Base-by-base conservation (phyloP, 176 grass and related monocot genomes). In the Urochloa ruziziensis region DNA sequence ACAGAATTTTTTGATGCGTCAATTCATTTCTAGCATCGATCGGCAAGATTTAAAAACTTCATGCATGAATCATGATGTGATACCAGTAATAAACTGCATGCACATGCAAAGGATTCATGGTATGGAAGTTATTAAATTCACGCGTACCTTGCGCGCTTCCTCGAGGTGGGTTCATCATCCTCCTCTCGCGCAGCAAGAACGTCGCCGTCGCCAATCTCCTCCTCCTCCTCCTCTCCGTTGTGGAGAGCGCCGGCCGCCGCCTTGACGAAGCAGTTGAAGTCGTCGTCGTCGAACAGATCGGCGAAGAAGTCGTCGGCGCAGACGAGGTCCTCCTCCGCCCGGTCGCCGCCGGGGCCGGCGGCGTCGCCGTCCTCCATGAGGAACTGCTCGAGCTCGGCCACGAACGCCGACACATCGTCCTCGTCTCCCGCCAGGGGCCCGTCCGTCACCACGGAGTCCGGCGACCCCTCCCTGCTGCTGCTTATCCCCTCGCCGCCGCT, bases 61-160 rank as follows among this genome's bases (percentile, higher is more conserved):
- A 42, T 3, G 28, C 18, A 28, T 14, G 29, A 36, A 21, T 24
- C 33, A 56, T 33, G 19, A 10, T 3, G 21, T 25, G 37, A 25
- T 0, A 40, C 1, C 14, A 44, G n/a, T 34, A 4, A 24, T 25
- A 13, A 39, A 51, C 42, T 62, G 34, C n/a, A n/a, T 14, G 39
- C 9, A 25, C 17, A 83, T 62, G 40, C 47, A 56, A 27, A 2
- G 6, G 40, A 75, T 17, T 64, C 13, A 49, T 25, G 58, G 4
- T 7, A 49, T 25, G 58, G 4, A 49, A 52, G 29, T 0, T 46
- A 23, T 48, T 82, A 56, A 79, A 29, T 53, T 86, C 80, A 88
- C 19, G 78, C 80, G 56, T 83, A 83, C 86, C 80, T 84, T 71
- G 80, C 74, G 36, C 75, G 81, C 58, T 84, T 88, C 67, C 74